Evolutionary conservation across 352 stramenopile genomes (phyloP), one percentile per base, ranked within the genome.

Genomic region (Phytophthora palmivora): DNA sequence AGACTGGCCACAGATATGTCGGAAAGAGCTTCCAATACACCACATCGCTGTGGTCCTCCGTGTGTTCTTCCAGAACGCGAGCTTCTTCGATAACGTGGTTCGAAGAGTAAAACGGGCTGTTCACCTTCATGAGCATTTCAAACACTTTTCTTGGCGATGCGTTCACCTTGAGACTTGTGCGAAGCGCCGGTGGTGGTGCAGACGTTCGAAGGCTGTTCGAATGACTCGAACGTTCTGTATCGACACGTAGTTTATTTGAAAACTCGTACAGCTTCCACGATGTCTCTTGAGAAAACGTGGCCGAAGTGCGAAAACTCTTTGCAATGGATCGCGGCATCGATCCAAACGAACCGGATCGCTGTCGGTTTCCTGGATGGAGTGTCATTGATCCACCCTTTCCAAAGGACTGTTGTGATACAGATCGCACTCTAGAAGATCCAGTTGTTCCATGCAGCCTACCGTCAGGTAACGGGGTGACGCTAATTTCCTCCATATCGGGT

Each of bases 1-100:
- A 63, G 18, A 92, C 69, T 16, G 87, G 87, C 87, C 87, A 95
- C 11, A 95, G 34, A 57, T 75, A 87, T n/a, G 81, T 83, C 4
- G 77, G 74, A 5, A 73, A 76, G 4, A 95, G 68, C 26, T 88
- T 79, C 87, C 80, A 92, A 41, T 91, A 91, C 4, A 95, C 72
- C 10, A 95, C 76, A 42, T 95, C 87, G 36, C 79, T 93, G 41
- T 95, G 87, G 30, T 93, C 84, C 5, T 76, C 61, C 0, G 64
- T 63, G 49, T 94, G 75, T 36, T 86, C 74, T 55, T 91, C 82
- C 19, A 95, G 52, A n/a, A 95, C 58, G 0, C 65, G 50, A 1
- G 82, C 76, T 11, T 85, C 55, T 16, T 89, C 48, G 38, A 95
- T 88, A n/a, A 95, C 79, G 41, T 92, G 84, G 56, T 93, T 95